Base-by-base conservation (phyloP, 2,329 filamentous ascomycete genomes). In the Aspergillus fructus region DNA sequence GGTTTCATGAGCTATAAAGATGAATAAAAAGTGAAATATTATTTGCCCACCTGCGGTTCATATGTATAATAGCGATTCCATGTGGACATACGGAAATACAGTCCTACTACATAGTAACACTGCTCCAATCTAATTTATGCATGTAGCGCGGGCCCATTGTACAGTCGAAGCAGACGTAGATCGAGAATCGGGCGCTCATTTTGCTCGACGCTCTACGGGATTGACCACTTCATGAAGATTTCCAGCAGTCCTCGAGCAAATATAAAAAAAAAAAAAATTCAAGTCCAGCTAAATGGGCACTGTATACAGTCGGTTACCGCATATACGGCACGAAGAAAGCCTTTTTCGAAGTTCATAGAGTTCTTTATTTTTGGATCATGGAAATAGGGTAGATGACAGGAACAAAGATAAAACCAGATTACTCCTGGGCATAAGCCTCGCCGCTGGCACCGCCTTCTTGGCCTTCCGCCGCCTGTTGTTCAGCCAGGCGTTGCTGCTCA, bases 401-500 rank as follows among this genome's bases (percentile, higher is more conserved):
- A 70, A 61, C 57, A 53, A 66, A 70, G 64, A 64, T 64, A 61
- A 60, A 65, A 68, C 66, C 59, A 64, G 59, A 67, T 77, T 78
- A 80, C 72, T 81, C 79, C 73, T 81, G 77, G 58, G 71, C 68
- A 65, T 69, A 78, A 66, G 66, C 70, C 70, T 77, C 77, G 58
- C 69, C 78, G 64, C 71, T 76, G 58, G 67, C 71, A 70, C 65
- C 71, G 69, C 66, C 69, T 64, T 75, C 74, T 72, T 81, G 78
- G 37, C 69, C 75, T 65, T 77, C 75, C 27, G 73, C 70, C 70
- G 82, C 81, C 74, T 81, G 79, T 76, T 85, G 82, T 75, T 85
- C 83, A 53, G 81, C 78, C 66, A 81, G 77, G 71, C 83, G 79
- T 74, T 84, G 82, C 74, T 84, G 78, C 69, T 81, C 78, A 45